phyloP scores from a whole-genome alignment of 1,284 basidiomycete genomes.

The Xerocomus alliaceus region DNA sequence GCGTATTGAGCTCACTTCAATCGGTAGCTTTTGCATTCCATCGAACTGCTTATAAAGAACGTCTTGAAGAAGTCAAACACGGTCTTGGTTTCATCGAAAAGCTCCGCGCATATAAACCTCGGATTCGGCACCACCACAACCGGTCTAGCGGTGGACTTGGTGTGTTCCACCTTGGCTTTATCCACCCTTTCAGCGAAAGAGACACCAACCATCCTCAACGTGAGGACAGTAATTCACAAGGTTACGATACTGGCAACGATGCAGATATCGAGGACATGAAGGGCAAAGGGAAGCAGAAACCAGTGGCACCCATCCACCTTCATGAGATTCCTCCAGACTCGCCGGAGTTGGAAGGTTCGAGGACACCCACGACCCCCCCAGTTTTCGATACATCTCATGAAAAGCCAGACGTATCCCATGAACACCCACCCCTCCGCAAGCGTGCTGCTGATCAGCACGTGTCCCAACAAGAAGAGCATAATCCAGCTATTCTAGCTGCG shows the following conservation, averaged over 20 bases:
- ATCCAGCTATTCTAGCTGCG: constrained; percentile 59
- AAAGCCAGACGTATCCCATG: constrained; percentile 7
- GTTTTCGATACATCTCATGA: constrained; percentile 9
- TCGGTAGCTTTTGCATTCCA: constrained; percentile 72
- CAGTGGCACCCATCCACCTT: constrained; percentile 1
- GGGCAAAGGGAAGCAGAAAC: constrained; percentile 42
- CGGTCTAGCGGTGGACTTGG: constrained; percentile 49
- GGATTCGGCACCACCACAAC: constrained; percentile 37
- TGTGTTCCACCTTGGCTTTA: constrained; percentile 45
- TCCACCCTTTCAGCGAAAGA: constrained; percentile 42
- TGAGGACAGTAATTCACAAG: constrained; percentile 10
- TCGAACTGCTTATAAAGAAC: constrained; percentile 76
- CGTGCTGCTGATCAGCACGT: constrained; percentile 23
- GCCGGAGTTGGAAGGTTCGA: constrained; percentile 12
- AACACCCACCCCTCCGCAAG: constrained; percentile 30
- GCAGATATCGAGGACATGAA: constrained; percentile 31
- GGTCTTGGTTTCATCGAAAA: constrained; percentile 71
- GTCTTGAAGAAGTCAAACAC: constrained; percentile 62
- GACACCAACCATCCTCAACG: constrained; percentile 22
- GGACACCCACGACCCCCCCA: constrained; percentile 7
- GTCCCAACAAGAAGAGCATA: constrained; percentile 40
- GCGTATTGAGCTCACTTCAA: constrained; percentile 15
- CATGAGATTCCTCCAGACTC: constrained; percentile 15
- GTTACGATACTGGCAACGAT: constrained; percentile 27
- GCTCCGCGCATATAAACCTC: constrained; percentile 75